Evolutionary conservation across 345 rosid species (phyloP).

Genomic region (Populus tremula): DNA sequence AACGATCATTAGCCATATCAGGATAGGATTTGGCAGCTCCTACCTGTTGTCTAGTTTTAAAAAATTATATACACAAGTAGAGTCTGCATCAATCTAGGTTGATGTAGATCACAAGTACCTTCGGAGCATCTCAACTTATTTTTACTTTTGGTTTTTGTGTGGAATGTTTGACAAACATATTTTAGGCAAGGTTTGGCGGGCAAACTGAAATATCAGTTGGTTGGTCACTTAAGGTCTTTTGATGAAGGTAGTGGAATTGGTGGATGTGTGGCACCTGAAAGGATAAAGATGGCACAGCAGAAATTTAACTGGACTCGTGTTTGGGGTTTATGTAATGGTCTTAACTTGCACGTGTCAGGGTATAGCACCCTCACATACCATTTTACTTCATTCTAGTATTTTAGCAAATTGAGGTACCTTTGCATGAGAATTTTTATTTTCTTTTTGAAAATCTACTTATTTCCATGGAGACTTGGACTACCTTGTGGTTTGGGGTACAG

Average conservation of each 20-base stretch:
- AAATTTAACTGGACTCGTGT: neutral
- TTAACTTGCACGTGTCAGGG: neutral
- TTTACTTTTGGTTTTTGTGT: neutral
- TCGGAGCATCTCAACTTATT: neutral
- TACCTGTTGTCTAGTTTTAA: neutral
- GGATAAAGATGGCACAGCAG: neutral
- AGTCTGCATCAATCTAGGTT: neutral
- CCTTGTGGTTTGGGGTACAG: neutral
- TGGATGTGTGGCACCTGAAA: neutral
- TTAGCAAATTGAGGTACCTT: neutral
- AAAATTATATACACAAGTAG: neutral
- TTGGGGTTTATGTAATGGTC: neutral
- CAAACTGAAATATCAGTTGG: slow-evolving; percentile 1
- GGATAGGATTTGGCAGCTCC: neutral
- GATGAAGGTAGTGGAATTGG: neutral
- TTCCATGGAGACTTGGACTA: neutral
- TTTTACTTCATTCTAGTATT: neutral
- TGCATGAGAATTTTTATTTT: neutral
- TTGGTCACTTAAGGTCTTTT: neutral
- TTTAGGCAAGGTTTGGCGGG: neutral
- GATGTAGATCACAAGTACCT: neutral
- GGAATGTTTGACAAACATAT: neutral
- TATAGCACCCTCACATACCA: neutral
- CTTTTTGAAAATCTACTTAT: neutral
- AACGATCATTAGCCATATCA: neutral